phyloP scores from a whole-genome alignment of 176 grass and related monocot genomes.

The Rhynchospora breviuscula region DNA sequence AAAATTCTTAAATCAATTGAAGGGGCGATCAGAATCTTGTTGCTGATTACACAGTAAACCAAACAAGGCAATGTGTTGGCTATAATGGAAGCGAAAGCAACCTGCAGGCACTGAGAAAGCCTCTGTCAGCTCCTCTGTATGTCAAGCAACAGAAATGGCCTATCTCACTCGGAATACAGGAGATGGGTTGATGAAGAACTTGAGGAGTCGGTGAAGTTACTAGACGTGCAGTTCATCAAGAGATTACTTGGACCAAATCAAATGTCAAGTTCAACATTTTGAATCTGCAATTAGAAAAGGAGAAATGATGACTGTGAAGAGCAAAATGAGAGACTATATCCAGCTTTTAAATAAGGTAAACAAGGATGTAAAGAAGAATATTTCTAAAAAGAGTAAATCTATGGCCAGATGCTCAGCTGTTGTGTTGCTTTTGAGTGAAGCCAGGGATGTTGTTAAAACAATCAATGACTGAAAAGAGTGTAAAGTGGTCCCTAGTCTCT shows the following conservation, averaged over 20 bases:
- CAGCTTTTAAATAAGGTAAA: background rate
- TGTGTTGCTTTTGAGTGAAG: background rate
- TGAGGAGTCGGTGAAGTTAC: background rate
- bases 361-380: conserved; percentile 21
- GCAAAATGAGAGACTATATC: conserved; percentile 33
- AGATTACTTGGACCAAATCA: conserved; percentile 14
- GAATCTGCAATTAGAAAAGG: too few species aligned
- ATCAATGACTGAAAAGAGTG: background rate
- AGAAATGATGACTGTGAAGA: conserved; percentile 11
- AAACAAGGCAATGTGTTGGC: background rate
- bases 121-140: conserved; percentile 11
- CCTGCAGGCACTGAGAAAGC: background rate
- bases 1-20: too few species aligned
- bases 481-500: conserved; percentile 14
- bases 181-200: conserved; percentile 15
- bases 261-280: conserved; percentile 14
- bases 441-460: conserved; percentile 18
- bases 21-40: background rate
- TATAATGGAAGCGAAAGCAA: background rate
- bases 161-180: conserved; percentile 16
- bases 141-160: conserved; percentile 3
- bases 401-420: background rate
- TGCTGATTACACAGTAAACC: background rate
- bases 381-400: background rate
- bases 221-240: conserved; percentile 12